These are phyloP conservation scores for Galerina sulciceps DNA, from an alignment of 768 basidiomycete genomes.

Conservation along the genomic window DNA sequence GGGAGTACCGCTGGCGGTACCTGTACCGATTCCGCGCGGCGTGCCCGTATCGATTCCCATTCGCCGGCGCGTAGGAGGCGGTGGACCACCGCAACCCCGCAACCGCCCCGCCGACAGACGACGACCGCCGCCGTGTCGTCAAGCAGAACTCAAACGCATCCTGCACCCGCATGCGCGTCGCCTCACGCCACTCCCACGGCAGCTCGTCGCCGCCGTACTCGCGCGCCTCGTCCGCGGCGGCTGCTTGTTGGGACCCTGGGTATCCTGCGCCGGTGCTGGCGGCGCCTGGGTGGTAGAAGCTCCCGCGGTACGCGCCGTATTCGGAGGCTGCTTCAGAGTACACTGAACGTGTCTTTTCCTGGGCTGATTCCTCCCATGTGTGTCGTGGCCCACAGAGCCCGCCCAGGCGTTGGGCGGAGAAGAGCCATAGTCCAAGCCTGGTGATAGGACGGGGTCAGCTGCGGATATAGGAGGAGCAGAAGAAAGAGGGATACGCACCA, in stretches of 20 bases:
- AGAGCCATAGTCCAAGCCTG: conserved; percentile 80
- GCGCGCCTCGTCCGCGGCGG: not conserved
- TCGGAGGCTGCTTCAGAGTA: conserved; percentile 55
- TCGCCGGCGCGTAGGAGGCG: conserved; percentile 10
- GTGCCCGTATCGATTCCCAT: conserved; percentile 19
- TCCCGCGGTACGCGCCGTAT: conserved; percentile 23
- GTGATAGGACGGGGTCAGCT: conserved; percentile 2
- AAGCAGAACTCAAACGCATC: conserved; percentile 85
- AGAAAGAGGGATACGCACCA: conserved; percentile 51
- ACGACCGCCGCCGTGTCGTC: conserved; percentile 32
- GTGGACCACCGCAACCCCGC: conserved; percentile 35
- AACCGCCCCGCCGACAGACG: conserved; percentile 18
- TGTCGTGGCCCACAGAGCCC: conserved; percentile 86
- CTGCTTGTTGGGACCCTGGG: too few species aligned
- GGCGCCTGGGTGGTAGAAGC: conserved; percentile 18
- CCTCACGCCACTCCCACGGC: conserved; percentile 81
- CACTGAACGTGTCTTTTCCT: conserved; percentile 57
- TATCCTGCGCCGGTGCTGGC: not conserved
- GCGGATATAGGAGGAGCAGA: not conserved
- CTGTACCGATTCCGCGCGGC: not conserved
- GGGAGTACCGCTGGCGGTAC: not conserved
- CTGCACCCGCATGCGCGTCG: conserved; percentile 70
- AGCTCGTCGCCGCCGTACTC: conserved; percentile 48
- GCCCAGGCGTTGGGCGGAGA: conserved; percentile 76
- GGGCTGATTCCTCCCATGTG: conserved; percentile 83